phyloP scores from a whole-genome alignment of 1,284 basidiomycete genomes.

The Xerocomus nothofagi region DNA sequence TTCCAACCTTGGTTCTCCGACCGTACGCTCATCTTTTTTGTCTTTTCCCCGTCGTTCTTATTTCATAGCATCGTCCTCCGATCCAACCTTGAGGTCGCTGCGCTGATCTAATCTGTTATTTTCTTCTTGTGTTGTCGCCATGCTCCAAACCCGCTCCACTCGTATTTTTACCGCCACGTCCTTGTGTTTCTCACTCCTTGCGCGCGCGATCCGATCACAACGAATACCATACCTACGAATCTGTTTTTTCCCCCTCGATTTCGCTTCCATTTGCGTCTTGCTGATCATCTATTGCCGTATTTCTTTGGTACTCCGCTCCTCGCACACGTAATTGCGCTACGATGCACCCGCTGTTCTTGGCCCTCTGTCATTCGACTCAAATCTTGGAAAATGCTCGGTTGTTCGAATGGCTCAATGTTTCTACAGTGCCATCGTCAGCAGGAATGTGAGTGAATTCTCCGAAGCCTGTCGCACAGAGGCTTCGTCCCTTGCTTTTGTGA shows the following conservation, averaged over 20 bases:
- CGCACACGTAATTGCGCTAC: conserved; percentile 29
- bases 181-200: conserved; percentile 27
- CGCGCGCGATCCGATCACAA: conserved; percentile 19
- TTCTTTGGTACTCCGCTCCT: conserved; percentile 22
- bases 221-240: conserved; percentile 13
- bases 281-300: conserved; percentile 26
- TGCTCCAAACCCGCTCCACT: conserved; percentile 15
- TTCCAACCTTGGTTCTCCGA: conserved; percentile 23
- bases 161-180: conserved; percentile 21
- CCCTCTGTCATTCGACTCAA: conserved; percentile 1
- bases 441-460: conserved; percentile 54
- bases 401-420: conserved; percentile 4
- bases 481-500: conserved; percentile 4
- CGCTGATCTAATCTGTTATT: conserved; percentile 47
- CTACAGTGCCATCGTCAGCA: conserved; percentile 62
- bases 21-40: conserved; percentile 37
- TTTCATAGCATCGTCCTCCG: conserved; percentile 57
- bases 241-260: conserved; percentile 4
- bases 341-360: conserved; percentile 8
- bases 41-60: conserved; percentile 17
- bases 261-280: conserved; percentile 12
- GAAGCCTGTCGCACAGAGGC: not conserved
- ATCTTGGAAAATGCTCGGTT: conserved; percentile 11
- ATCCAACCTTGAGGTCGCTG: conserved; percentile 56
- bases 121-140: conserved; percentile 15